These are phyloP conservation scores for Fusarium coicis DNA, from an alignment of 2,329 filamentous ascomycete genomes.

Conservation along the genomic window DNA sequence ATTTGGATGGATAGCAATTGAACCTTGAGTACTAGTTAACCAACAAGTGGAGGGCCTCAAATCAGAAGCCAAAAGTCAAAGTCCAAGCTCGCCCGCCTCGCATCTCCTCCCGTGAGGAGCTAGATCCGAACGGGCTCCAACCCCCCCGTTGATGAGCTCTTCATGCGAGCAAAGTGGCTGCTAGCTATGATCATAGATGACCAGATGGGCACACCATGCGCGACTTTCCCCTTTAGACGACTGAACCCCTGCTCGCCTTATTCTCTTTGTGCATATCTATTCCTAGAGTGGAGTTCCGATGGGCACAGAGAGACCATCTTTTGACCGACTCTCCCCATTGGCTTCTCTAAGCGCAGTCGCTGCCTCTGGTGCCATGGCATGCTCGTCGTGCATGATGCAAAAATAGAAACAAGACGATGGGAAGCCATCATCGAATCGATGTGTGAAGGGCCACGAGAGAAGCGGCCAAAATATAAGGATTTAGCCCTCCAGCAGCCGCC, in stretches of 20 bases:
- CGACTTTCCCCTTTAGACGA: conserved; percentile 45
- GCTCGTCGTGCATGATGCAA: conserved; percentile 48
- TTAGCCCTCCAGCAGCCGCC: conserved; percentile 58
- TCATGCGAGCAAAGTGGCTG: conserved; percentile 41
- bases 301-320: conserved; percentile 40
- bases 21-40: conserved; percentile 8
- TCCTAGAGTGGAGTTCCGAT: conserved; percentile 44
- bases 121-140: conserved; percentile 39
- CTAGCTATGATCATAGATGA: conserved; percentile 35
- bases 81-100: conserved; percentile 39
- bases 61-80: conserved; percentile 28
- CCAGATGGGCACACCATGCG: conserved; percentile 46
- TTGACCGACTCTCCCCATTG: conserved; percentile 54
- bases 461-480: conserved; percentile 69
- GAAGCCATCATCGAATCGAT: conserved; percentile 45
- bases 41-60: conserved; percentile 39
- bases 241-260: conserved; percentile 31
- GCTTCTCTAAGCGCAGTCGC: conserved; percentile 59
- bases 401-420: conserved; percentile 51
- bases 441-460: conserved; percentile 51
- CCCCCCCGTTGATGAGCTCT: conserved; percentile 34
- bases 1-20: conserved; percentile 15
- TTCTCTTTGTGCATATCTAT: conserved; percentile 45
- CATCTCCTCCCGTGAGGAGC: conserved; percentile 33
- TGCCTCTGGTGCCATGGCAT: conserved; percentile 44